Evolutionary conservation across 2,329 filamentous ascomycete genomes (phyloP).

Genomic region (Ophiostoma sp.): DNA sequence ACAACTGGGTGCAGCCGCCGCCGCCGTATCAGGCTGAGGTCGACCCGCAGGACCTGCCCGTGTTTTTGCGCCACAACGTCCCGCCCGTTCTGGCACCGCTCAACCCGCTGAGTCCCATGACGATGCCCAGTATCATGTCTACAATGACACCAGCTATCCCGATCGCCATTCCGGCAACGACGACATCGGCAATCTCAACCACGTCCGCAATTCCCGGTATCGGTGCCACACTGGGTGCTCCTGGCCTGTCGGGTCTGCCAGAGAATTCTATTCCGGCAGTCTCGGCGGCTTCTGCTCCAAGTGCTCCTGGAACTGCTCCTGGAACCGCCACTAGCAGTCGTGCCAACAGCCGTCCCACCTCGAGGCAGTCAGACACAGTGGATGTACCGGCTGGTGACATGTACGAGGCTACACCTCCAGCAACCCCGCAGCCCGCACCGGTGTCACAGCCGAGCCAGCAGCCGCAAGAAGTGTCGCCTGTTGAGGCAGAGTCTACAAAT

Average conservation of each 20-base stretch:
- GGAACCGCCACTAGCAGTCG: background rate
- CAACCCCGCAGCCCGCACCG: constrained; percentile 14
- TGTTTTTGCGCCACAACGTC: constrained; percentile 47
- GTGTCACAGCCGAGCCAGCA: constrained; percentile 1
- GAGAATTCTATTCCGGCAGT: background rate
- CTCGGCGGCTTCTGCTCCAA: background rate
- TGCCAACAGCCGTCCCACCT: constrained; percentile 11
- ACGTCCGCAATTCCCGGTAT: constrained; percentile 15
- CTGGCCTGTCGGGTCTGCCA: background rate
- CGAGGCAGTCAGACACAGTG: background rate
- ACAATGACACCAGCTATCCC: constrained; percentile 18
- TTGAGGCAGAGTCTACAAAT: background rate
- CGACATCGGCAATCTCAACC: background rate
- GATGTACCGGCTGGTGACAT: constrained; percentile 16
- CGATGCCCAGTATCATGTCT: background rate
- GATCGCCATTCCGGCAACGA: background rate
- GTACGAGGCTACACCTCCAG: constrained; percentile 24
- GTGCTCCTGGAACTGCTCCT: background rate
- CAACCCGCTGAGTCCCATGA: background rate
- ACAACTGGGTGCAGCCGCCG: constrained; percentile 82
- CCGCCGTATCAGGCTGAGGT: constrained; percentile 67
- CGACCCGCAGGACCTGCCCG: constrained; percentile 52
- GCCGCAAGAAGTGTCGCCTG: background rate
- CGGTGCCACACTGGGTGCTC: constrained; percentile 19
- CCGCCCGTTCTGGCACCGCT: constrained; percentile 26